phyloP scores from a whole-genome alignment of 768 basidiomycete species.

The Rhizopogon vesiculosus region DNA sequence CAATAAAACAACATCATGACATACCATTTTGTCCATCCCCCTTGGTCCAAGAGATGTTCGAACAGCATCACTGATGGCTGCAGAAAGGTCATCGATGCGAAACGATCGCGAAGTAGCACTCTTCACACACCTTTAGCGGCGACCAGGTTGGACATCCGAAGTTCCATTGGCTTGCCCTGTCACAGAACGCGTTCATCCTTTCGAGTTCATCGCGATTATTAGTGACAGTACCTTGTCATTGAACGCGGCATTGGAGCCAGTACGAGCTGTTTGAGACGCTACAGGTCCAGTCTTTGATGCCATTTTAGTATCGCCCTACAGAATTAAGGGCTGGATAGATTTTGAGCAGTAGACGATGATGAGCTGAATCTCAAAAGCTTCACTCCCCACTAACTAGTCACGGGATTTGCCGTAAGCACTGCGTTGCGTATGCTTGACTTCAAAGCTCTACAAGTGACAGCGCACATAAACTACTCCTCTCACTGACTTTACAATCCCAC shows the following conservation, averaged over 20 bases:
- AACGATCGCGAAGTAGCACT: neutral
- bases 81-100: constrained; percentile 6
- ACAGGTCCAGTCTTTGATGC: constrained; percentile 24
- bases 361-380: neutral
- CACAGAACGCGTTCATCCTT: constrained; percentile 22
- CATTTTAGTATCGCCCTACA: constrained; percentile 17
- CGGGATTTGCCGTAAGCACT: constrained; percentile 24
- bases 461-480: constrained; percentile 3
- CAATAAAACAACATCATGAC: constrained; percentile 16
- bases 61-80: constrained; percentile 97
- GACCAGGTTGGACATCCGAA: constrained; percentile 94
- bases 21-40: constrained; percentile 99
- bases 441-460: neutral
- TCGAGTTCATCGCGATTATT: neutral
- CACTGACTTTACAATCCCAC: constrained; percentile 13
- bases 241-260: constrained; percentile 72
- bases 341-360: constrained; percentile 8
- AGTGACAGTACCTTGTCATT: constrained; percentile 67
- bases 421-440: constrained; percentile 21
- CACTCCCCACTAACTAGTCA: constrained; percentile 19
- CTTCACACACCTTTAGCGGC: constrained; percentile 82
- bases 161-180: constrained; percentile 97
- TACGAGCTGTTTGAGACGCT: constrained; percentile 19
- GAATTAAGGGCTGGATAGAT: constrained; percentile 6
- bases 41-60: constrained; percentile 93